Evolutionary conservation across 768 basidiomycete species (phyloP), one percentile per base, ranked within the genome.

Genomic region (Pleurotus tuoliensis): DNA sequence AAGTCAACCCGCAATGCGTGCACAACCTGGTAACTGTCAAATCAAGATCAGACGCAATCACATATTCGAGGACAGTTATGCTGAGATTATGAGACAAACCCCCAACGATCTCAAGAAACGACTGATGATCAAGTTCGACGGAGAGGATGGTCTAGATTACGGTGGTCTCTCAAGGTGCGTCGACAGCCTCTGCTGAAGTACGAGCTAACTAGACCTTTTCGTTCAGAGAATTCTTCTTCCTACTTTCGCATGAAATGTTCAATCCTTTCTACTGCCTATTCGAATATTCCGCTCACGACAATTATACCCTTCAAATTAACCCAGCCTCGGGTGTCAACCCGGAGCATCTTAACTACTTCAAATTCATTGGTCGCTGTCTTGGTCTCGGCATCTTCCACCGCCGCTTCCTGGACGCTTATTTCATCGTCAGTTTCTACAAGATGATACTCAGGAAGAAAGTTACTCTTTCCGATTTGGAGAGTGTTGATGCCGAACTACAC

Each of bases 201-300:
- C 13, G 37, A 15, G 4, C 30, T 48, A 30, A 22, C 40, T 43
- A 58, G 16, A 44, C 24, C 30, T 47, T 34, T 11, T 49, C 50
- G 57, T 44, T 72, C 30, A 96, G 95, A 78, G 97, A 99, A 75
- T 99, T 98, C 81, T 99, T 99, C 82, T 99, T 98, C 90, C 77
- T 99, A 57, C 82, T 99, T 47, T 98, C 96, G 34, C 97, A 99
- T 71, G 97, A 98, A 74, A 98, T 99, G 97, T 98, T 99, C 81
- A 97, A 98, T 73, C 97, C 97, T 20, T 98, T 99, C 82, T 98
- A 99, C 75, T 98, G 97, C 71, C 79, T 99, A 9, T 99, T 99
- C 74, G 97, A 99, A 75, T 99, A 99, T 73, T 98, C 97, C 1
- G 97, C 97, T 16, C 96, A 98, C 76, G 97, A 98, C 80, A 98